Conservation (phyloP, 2,329 filamentous ascomycete genomes). For the Gaeumannomyces tritici region DNA sequence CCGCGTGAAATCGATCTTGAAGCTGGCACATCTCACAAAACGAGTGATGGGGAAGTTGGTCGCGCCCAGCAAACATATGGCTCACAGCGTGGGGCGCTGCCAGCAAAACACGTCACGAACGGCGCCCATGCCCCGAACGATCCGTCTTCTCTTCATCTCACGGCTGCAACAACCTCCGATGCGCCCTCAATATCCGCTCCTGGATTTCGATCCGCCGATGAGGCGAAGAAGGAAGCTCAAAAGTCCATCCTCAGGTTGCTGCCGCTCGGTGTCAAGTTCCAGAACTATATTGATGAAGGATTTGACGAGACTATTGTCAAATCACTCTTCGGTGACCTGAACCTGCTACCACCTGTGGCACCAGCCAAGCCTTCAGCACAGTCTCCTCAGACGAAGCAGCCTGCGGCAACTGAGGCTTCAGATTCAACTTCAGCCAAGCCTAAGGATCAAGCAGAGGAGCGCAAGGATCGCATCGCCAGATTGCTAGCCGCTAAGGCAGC, state of each 20-base stretch:
- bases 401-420: neutral
- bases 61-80: too few relatives aligned
- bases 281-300: conserved; percentile 64
- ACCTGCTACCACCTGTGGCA: conserved; percentile 27
- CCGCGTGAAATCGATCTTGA: conserved; percentile 33
- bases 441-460: conserved; percentile 36
- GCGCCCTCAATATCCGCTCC: neutral
- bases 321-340: conserved; percentile 58
- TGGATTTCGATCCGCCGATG: conserved; percentile 21
- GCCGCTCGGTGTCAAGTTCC: conserved; percentile 60
- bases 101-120: neutral
- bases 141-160: too few relatives aligned
- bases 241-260: conserved; percentile 57
- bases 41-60: neutral
- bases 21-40: neutral
- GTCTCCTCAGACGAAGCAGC: neutral
- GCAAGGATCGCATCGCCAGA: conserved; percentile 68
- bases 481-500: conserved; percentile 64
- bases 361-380: neutral
- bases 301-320: conserved; percentile 55
- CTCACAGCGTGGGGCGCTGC: neutral
- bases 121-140: neutral
- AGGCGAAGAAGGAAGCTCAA: conserved; percentile 50
- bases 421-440: neutral
- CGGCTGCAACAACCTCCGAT: neutral